Conservation (phyloP, 345 rosid genomes). For the Eucalyptus cloeziana region DNA sequence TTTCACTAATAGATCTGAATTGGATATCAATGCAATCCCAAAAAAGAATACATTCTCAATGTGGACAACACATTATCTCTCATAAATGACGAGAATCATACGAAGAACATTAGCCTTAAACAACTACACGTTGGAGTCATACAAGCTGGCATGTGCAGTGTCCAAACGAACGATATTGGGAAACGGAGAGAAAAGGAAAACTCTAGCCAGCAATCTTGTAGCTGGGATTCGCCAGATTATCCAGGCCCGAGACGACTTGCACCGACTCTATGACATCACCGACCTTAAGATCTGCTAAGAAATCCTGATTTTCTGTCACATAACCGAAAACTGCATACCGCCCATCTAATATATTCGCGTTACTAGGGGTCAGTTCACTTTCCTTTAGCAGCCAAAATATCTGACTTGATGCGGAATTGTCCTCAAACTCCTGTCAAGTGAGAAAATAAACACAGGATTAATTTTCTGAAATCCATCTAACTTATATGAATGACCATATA, state of each 20-base stretch:
- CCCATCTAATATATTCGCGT: constrained; percentile 92
- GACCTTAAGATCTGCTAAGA: constrained; percentile 89
- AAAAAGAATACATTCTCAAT: constrained; percentile 9
- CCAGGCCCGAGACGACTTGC: constrained; percentile 87
- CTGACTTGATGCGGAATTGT: constrained; percentile 93
- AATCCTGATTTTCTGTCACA: constrained; percentile 75
- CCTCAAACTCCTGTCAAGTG: constrained; percentile 71
- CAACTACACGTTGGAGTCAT: not conserved
- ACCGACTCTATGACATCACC: constrained; percentile 89
- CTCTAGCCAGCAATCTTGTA: constrained; percentile 84
- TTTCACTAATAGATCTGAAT: not conserved
- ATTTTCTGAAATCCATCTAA: not conserved
- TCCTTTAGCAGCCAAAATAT: constrained; percentile 94
- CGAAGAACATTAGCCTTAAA: not conserved
- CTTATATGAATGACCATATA: not conserved
- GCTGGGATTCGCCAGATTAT: constrained; percentile 88
- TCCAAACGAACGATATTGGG: not conserved
- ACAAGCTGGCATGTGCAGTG: not conserved
- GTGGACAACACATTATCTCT: not conserved
- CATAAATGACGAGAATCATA: not conserved
- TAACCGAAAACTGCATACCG: constrained; percentile 95
- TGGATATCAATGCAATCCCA: not conserved
- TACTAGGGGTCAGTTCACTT: constrained; percentile 96
- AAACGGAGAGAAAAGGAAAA: not conserved
- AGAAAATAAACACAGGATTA: not conserved